Evolutionary conservation across 805 yeast species (phyloP), one percentile per base, ranked within the genome.

Genomic region (Zygotorulaspora danielsina): DNA sequence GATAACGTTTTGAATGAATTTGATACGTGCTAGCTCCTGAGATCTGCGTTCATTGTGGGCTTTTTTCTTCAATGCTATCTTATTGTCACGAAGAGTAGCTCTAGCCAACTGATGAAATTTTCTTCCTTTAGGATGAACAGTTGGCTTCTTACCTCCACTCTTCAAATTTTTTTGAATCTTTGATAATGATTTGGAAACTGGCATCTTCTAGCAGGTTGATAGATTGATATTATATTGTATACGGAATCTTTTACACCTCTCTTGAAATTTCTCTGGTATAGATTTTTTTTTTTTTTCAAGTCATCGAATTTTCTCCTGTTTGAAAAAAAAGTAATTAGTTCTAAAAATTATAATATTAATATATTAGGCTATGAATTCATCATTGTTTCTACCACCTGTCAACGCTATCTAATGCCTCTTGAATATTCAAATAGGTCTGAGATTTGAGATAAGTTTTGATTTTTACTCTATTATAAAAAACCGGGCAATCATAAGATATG

Each of bases 21-120:
- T 66, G 22, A 76, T 64, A 45, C 87, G 71, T 41, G 76, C 67
- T 41, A 78, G 69, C 47, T 80, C 86, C 43, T 73, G 71, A 35
- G 76, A 74, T 54, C 75, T 79, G 48, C 76, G 76, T 42, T 79
- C 81, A 21, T 72, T 61, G 50, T 76, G 77, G 36, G 70, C 71
- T 16, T 70, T 61, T 56, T 83, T 84, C 57, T 74, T 77, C 36
- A 70, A 69, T 25, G 70, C 74, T 36, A 90, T 64, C 59, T 84
- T 85, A 35, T 71, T 72, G 47, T 89, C 94, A 61, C 98, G 75
- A 32, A 87, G 65, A 2, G 95, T 78, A n/a, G 97, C 97, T 47
- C 93, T 71, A 40, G 81, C 81, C 36, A 90, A 66, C 58, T 83
- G 86, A 62, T 82, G 82, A 61, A 87, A 83, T 62, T 88, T 90